Evolutionary conservation across 768 basidiomycete genomes (phyloP).

Genomic region (Megacollybia marginata): DNA sequence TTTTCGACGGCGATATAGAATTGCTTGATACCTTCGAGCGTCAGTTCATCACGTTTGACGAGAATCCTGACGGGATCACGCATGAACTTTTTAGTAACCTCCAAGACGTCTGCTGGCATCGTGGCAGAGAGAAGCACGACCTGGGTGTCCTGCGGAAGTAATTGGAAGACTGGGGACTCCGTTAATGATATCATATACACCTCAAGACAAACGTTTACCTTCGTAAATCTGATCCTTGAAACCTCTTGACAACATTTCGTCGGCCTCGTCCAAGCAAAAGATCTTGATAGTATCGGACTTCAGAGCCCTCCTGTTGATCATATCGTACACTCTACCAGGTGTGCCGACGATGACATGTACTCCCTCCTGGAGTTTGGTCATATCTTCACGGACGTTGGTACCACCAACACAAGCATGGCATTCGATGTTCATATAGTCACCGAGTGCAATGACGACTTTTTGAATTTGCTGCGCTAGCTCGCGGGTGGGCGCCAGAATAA

Average conservation of each 20-base stretch:
- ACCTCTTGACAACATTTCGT: slow-evolving; percentile 84
- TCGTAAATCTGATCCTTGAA: slow-evolving; percentile 89
- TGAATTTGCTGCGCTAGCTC: slow-evolving; percentile 76
- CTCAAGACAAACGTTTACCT: neutral
- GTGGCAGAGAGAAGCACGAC: slow-evolving; percentile 79
- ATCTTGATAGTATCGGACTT: slow-evolving; percentile 63
- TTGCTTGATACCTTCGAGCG: slow-evolving; percentile 78
- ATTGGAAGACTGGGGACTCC: slow-evolving; percentile 58
- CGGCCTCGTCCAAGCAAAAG: slow-evolving; percentile 74
- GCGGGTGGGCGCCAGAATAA: slow-evolving; percentile 76
- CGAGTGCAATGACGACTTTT: slow-evolving; percentile 67
- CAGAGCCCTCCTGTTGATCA: slow-evolving; percentile 62
- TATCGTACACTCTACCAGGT: slow-evolving; percentile 75
- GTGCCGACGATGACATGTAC: slow-evolving; percentile 80
- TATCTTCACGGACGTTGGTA: slow-evolving; percentile 72
- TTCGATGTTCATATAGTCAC: slow-evolving; percentile 55
- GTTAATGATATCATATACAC: too few relatives aligned
- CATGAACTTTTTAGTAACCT: slow-evolving; percentile 85
- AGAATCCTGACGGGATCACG: slow-evolving; percentile 70
- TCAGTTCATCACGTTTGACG: slow-evolving; percentile 76
- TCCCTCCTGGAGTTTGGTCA: slow-evolving; percentile 75
- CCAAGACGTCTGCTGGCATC: slow-evolving; percentile 72
- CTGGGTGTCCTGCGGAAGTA: slow-evolving; percentile 74
- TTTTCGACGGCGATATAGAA: slow-evolving; percentile 83
- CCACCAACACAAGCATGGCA: slow-evolving; percentile 47